Evolutionary conservation across 306 rosid genomes (phyloP).

Genomic region (Acacia melanoxylon): DNA sequence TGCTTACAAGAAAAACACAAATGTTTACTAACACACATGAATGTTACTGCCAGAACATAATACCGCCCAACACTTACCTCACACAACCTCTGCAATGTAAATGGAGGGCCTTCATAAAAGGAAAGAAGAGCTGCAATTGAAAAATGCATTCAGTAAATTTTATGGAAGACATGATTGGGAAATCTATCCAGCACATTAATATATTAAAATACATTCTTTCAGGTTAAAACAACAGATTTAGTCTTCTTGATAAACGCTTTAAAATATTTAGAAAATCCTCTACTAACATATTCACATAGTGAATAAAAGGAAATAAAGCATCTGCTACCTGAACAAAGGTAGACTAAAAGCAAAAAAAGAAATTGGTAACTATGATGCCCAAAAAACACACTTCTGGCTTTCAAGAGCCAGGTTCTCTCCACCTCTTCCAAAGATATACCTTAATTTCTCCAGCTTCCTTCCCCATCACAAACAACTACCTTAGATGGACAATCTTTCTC

Average conservation of each 20-base stretch:
- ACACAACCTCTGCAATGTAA: conserved; percentile 91
- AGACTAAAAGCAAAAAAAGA: background rate
- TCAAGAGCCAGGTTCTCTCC: background rate
- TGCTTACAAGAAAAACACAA: too few species aligned
- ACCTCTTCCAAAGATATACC: background rate
- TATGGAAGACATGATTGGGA: background rate
- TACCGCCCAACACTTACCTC: conserved; percentile 55
- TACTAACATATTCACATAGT: background rate
- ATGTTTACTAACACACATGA: too few species aligned
- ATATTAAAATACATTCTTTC: background rate
- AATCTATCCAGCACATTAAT: background rate
- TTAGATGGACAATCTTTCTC: background rate
- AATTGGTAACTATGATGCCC: background rate
- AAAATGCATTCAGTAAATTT: conserved; percentile 30
- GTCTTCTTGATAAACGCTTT: background rate
- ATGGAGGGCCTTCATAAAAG: conserved; percentile 93
- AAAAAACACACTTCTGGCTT: background rate
- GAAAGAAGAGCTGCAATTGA: conserved; percentile 63
- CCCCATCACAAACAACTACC: background rate
- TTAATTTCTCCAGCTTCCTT: background rate
- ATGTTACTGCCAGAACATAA: conserved; percentile 1
- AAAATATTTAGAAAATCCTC: background rate
- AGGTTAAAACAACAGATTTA: background rate
- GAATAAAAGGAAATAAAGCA: background rate
- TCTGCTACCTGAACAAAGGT: background rate